These are phyloP conservation scores for Corymbia calophylla DNA, from an alignment of 441 rosid species.

Conservation along the genomic window DNA sequence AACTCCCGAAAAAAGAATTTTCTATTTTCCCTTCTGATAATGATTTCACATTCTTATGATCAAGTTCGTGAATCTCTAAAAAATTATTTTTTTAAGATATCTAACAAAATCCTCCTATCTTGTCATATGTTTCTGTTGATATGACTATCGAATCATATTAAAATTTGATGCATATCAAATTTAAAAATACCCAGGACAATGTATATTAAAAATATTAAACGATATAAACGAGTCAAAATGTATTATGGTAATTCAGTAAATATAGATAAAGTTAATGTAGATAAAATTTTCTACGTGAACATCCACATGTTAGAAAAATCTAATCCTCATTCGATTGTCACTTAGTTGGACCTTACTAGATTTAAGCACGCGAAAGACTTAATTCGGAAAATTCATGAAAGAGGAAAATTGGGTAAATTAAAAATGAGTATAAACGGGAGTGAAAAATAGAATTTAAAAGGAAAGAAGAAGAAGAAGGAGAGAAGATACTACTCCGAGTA, in stretches of 20 bases:
- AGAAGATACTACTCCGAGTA: neutral
- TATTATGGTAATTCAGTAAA: neutral
- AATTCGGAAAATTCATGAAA: neutral
- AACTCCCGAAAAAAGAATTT: neutral
- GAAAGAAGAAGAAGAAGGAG: neutral
- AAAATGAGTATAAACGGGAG: neutral
- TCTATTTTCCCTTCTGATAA: neutral
- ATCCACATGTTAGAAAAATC: fast-evolving
- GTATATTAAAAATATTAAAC: neutral
- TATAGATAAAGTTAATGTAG: fast-evolving
- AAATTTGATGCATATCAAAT: neutral
- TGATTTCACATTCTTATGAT: neutral
- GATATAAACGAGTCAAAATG: fast-evolving
- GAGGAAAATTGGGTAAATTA: neutral
- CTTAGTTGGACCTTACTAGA: neutral
- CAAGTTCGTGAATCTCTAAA: neutral
- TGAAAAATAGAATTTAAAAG: neutral
- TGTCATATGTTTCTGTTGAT: neutral
- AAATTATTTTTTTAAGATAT: neutral
- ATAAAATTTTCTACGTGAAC: neutral
- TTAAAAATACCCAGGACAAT: fast-evolving
- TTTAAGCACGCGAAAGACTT: neutral
- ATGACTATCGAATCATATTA: fast-evolving
- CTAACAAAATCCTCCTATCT: neutral
- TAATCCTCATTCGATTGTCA: fast-evolving